phyloP scores from a whole-genome alignment of 2,329 filamentous ascomycete species.

The Cladosporium sp. region DNA sequence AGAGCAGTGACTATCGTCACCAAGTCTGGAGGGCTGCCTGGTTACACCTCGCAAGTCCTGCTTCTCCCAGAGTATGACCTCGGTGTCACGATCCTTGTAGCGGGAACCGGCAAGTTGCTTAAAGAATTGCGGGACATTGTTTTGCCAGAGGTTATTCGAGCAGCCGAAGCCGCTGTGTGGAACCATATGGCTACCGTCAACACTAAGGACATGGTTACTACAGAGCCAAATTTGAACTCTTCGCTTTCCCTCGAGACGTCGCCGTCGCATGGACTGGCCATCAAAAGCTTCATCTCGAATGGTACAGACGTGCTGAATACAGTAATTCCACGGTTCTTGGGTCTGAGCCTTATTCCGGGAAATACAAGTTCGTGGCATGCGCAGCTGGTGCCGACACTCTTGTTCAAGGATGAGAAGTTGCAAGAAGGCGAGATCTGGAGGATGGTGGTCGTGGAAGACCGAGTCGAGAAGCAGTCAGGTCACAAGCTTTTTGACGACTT shows the following conservation, averaged over 20 bases:
- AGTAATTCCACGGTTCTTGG: neutral
- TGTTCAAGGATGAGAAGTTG: constrained; percentile 24
- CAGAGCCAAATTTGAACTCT: constrained; percentile 20
- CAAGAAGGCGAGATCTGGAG: constrained; percentile 28
- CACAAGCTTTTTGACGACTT: constrained; percentile 10
- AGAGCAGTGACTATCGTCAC: constrained; percentile 43
- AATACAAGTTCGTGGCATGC: constrained; percentile 19
- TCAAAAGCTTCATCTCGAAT: constrained; percentile 25
- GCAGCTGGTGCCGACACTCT: constrained; percentile 25
- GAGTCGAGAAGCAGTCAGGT: constrained; percentile 1
- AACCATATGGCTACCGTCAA: constrained; percentile 15
- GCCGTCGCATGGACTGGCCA: constrained; percentile 18
- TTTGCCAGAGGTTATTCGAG: constrained; percentile 27
- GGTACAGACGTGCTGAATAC: constrained; percentile 21
- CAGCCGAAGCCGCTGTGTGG: constrained; percentile 31
- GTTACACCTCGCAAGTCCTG: constrained; percentile 39
- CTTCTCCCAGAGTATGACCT: constrained; percentile 43
- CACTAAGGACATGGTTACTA: constrained; percentile 17
- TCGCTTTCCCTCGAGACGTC: constrained; percentile 18
- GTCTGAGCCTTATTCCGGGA: neutral
- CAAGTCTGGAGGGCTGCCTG: constrained; percentile 41
- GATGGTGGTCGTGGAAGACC: constrained; percentile 17
- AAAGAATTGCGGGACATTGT: constrained; percentile 27
- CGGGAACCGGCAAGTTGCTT: constrained; percentile 25
- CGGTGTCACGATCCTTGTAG: constrained; percentile 39